These are phyloP conservation scores for Neocucurbitaria cava DNA, from an alignment of 2,329 filamentous ascomycete genomes.

Conservation along the genomic window DNA sequence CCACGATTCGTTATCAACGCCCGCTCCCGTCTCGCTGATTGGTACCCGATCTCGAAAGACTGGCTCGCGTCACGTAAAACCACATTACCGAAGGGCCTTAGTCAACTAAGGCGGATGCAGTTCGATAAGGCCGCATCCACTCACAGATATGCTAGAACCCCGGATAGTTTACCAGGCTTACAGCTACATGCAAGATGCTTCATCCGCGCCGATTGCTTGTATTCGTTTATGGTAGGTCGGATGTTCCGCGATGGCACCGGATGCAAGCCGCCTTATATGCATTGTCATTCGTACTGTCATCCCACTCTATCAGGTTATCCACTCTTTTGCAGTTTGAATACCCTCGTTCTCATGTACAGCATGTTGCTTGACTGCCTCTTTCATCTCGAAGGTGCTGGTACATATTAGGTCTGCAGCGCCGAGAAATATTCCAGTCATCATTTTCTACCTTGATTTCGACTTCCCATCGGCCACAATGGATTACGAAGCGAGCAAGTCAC, in stretches of 20 bases:
- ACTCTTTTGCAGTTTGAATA: constrained; percentile 8
- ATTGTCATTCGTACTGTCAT: constrained; percentile 34
- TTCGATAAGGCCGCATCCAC: constrained; percentile 42
- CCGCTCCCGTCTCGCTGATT: constrained; percentile 13
- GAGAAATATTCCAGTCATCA: background rate
- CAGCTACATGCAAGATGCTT: constrained; percentile 27
- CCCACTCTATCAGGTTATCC: constrained; percentile 24
- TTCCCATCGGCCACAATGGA: constrained; percentile 26
- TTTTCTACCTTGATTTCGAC: background rate
- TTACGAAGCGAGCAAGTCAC: constrained; percentile 20
- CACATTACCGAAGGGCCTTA: constrained; percentile 42
- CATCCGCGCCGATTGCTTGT: constrained; percentile 22
- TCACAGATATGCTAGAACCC: constrained; percentile 17
- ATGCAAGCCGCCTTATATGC: constrained; percentile 21
- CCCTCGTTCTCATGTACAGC: constrained; percentile 7
- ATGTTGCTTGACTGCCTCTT: constrained; percentile 16
- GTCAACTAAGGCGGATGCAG: constrained; percentile 37
- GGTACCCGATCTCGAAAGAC: constrained; percentile 15
- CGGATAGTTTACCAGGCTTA: constrained; percentile 26
- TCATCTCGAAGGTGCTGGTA: constrained; percentile 4
- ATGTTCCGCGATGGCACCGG: constrained; percentile 24
- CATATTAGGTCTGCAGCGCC: constrained; percentile 1
- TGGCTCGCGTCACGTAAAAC: constrained; percentile 28
- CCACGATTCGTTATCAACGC: constrained; percentile 10
- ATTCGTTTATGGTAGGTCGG: constrained; percentile 12